Conservation (phyloP, 2,329 filamentous ascomycete genomes). For the Botrytis galanthina region DNA sequence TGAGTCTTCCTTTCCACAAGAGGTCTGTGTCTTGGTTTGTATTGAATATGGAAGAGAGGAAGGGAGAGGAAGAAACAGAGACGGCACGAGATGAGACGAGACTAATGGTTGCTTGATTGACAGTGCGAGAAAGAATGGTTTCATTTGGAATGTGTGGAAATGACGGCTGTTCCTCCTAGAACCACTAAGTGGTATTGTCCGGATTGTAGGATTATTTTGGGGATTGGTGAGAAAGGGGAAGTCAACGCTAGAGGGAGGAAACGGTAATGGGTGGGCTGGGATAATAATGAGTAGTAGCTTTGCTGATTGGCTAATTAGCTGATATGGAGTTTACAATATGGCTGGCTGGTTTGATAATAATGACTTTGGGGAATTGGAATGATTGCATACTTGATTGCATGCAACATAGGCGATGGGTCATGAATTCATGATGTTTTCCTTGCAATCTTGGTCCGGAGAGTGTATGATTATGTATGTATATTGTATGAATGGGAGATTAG, state of each 20-base stretch:
- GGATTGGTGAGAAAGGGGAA: conserved; percentile 62
- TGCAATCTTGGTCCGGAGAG: neutral
- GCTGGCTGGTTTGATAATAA: neutral
- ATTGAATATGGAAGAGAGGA: neutral
- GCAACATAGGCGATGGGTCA: neutral
- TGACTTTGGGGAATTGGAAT: neutral
- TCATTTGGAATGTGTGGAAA: conserved; percentile 72
- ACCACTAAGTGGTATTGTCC: conserved; percentile 85
- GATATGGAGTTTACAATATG: conserved; percentile 4
- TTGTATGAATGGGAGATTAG: neutral
- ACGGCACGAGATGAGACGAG: neutral
- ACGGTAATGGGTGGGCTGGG: conserved; percentile 28
- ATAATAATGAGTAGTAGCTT: neutral
- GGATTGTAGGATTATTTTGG: conserved; percentile 63
- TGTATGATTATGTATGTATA: neutral
- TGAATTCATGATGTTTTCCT: neutral
- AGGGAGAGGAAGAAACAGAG: too few species aligned
- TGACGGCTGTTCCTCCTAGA: conserved; percentile 64
- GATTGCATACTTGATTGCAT: neutral
- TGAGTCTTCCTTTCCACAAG: conserved; percentile 46
- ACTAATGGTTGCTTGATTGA: conserved; percentile 24
- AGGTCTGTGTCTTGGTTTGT: conserved; percentile 14
- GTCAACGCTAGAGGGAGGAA: conserved; percentile 45
- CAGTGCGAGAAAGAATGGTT: conserved; percentile 84
- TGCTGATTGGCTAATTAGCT: neutral